A percentile compares a stretch with the other conserved stretches of the same genome.
Conservation (phyloP, 768 basidiomycete genomes). For the Podaxis sp. region DNA sequence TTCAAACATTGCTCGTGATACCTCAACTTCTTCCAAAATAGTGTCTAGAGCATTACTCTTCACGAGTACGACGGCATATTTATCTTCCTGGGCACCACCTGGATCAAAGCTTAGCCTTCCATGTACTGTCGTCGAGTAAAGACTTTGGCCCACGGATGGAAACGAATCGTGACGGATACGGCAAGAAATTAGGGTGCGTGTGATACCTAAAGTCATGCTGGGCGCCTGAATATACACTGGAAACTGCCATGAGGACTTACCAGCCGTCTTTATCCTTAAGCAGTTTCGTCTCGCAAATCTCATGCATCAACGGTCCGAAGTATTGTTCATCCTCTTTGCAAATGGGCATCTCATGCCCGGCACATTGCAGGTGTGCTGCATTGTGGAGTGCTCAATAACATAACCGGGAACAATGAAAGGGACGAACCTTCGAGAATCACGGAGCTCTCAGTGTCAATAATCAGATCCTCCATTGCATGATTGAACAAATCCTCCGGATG, state of each 20-base stretch:
- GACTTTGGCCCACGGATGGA: slow-evolving; percentile 50
- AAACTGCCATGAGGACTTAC: slow-evolving; percentile 31
- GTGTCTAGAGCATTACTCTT: slow-evolving; percentile 33
- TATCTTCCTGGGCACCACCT: slow-evolving; percentile 71
- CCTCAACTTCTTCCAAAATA: slow-evolving; percentile 78
- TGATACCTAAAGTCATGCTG: slow-evolving; percentile 57
- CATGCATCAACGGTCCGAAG: slow-evolving; percentile 60
- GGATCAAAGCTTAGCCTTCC: background rate
- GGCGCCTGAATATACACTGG: background rate
- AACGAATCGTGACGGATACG: slow-evolving; percentile 68
- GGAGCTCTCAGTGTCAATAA: slow-evolving; percentile 69
- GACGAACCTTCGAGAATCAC: slow-evolving; percentile 60
- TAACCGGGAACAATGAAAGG: background rate
- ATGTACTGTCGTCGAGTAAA: background rate
- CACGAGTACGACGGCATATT: slow-evolving; percentile 70
- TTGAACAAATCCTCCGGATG: slow-evolving; percentile 71
- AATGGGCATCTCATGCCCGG: slow-evolving; percentile 81
- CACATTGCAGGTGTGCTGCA: slow-evolving; percentile 79
- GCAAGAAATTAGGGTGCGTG: slow-evolving; percentile 72
- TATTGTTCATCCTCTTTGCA: slow-evolving; percentile 59
- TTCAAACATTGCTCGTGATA: slow-evolving; percentile 82
- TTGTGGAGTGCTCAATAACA: background rate
- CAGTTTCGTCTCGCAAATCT: slow-evolving; percentile 59
- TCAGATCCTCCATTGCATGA: slow-evolving; percentile 53
- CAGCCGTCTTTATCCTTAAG: slow-evolving; percentile 76